These are phyloP conservation scores for Penicillium sp. DNA, from an alignment of 2,329 filamentous ascomycete species.

Conservation along the genomic window DNA sequence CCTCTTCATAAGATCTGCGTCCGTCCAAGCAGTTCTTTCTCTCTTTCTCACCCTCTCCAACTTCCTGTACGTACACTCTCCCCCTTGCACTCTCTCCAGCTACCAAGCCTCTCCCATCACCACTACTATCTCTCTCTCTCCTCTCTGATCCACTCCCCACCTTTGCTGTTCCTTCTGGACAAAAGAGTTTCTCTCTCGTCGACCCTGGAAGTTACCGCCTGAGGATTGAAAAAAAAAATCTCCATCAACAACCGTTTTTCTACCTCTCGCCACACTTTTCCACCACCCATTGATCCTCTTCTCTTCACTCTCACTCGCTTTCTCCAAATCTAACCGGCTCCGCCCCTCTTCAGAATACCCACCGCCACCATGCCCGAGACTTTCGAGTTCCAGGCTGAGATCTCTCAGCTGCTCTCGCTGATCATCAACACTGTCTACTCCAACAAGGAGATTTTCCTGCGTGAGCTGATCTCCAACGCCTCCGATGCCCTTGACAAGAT, in stretches of 20 bases:
- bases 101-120: background rate
- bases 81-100: background rate
- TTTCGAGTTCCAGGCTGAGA: constrained; percentile 99
- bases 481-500: constrained; percentile 99
- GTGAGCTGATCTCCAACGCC: constrained; percentile 97
- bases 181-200: background rate
- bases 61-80: constrained; percentile 10
- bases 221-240: background rate
- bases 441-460: constrained; percentile 99
- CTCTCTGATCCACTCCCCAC: background rate
- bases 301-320: constrained; percentile 1
- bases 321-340: constrained; percentile 6
- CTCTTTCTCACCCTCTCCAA: constrained; percentile 6
- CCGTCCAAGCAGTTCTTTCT: constrained; percentile 24
- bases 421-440: constrained; percentile 99
- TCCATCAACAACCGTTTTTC: background rate
- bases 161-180: constrained; percentile 8
- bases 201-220: background rate
- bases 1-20: constrained; percentile 16
- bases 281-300: constrained; percentile 4
- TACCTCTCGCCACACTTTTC: constrained; percentile 15
- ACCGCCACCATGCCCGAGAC: constrained; percentile 80
- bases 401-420: constrained; percentile 98
- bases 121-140: background rate
- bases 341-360: constrained; percentile 10